Conservation (phyloP, 83 land plant species). For the Thuja plicata region DNA sequence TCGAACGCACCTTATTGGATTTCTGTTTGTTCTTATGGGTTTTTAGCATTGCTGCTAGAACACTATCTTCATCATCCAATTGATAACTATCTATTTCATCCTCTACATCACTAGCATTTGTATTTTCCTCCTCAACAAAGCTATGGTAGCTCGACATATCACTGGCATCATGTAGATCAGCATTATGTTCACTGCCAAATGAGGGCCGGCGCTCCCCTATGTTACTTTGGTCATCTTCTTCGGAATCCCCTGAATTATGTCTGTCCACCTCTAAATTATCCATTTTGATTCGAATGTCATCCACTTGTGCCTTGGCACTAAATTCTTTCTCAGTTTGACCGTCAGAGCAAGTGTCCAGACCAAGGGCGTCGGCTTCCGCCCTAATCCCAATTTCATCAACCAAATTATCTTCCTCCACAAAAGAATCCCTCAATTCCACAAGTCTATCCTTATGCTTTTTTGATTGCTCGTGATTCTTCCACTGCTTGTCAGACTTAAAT, state of each 20-base stretch:
- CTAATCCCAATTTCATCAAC: conserved; percentile 14
- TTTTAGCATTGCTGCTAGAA: conserved; percentile 41
- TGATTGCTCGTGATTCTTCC: conserved; percentile 97
- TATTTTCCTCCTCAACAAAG: conserved; percentile 10
- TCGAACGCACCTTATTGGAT: not conserved
- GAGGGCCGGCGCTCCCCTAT: conserved; percentile 27
- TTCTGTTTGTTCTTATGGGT: conserved; percentile 15
- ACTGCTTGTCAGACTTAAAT: conserved; percentile 92
- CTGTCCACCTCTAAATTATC: not conserved
- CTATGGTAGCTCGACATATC: not conserved
- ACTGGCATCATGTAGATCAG: not conserved
- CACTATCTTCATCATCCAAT: conserved; percentile 23
- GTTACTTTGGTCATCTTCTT: not conserved
- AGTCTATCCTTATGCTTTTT: conserved; percentile 90
- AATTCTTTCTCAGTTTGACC: conserved; percentile 5
- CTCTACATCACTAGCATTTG: conserved; percentile 16
- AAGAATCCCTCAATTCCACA: conserved; percentile 61
- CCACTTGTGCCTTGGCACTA: not conserved
- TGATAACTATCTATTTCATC: conserved; percentile 16
- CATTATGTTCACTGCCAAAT: not conserved
- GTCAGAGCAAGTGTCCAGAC: not conserved
- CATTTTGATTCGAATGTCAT: not conserved
- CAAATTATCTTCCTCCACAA: conserved; percentile 48
- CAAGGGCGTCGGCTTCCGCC: not conserved
- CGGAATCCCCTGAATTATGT: not conserved